Base-by-base conservation (phyloP, 108 stramenopile species). In the Nitzschia sp. region DNA sequence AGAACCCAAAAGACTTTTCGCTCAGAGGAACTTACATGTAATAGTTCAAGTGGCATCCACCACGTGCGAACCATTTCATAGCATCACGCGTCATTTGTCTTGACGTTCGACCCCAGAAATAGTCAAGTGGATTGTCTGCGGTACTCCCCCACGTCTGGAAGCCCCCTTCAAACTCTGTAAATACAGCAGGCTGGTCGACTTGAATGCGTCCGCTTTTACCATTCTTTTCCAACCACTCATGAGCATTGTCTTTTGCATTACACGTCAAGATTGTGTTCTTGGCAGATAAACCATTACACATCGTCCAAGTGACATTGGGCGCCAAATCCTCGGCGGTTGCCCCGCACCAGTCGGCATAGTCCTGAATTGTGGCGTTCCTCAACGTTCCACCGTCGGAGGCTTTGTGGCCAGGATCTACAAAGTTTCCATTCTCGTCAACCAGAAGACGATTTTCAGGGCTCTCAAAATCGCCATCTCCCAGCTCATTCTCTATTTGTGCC, bases 401-500 rank as follows among this genome's bases (percentile, higher is more conserved):
- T n/a, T n/a, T n/a, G 38, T 41, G 38, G 25, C 21, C 33, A 50
- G 30, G 32, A 44, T 56, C 47, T 27, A 46, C 46, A 45, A 76
- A 56, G 21, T 76, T 36, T 13, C 62, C 62, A 1, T 45, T 68
- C 13, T 45, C 52, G 63, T 73, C 41, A 1, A 73, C 55, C 25
- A 64, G 48, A 15, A 73, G 32, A 1, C 21, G 59, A 27, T 53
- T 58, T 33, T 58, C 46, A 34, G 19, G n/a, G 5, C 29, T 55
- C 16, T 54, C 53, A 63, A 48, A 69, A 66, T 53, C 67, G 19
- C 44, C 41, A 17, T 61, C 58, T 19, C 85, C 82, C 32, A 82
- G 64, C 71, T 90, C 89, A 63, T 90, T 90, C 66, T 90, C 89
- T 44, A 90, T 76, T 58, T 90, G 89, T 19, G 61, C 80, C 11